phyloP scores from a whole-genome alignment of 2,329 filamentous ascomycete species.

The Alternaria atra region DNA sequence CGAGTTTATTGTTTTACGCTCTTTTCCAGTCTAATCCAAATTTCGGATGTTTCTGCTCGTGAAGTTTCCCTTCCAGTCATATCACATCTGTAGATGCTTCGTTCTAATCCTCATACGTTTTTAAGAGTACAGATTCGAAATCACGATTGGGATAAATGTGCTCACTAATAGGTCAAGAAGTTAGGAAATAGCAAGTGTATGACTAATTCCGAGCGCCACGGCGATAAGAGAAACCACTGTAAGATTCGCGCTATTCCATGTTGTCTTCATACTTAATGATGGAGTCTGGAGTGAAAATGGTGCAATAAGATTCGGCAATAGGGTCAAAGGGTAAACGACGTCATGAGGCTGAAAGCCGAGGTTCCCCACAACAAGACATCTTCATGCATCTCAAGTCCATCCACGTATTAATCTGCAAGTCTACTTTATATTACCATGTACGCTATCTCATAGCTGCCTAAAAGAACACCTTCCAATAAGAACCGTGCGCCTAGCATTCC shows the following conservation, averaged over 20 bases:
- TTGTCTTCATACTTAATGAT: too few relatives aligned
- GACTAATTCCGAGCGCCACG: neutral
- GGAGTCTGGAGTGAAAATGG: neutral
- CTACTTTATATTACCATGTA: neutral
- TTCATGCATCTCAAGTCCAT: neutral
- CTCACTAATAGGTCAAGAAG: neutral
- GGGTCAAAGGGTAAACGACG: slow-evolving; percentile 1
- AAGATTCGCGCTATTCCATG: neutral
- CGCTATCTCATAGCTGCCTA: neutral
- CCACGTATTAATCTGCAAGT: neutral
- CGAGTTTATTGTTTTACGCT: neutral
- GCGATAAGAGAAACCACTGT: neutral
- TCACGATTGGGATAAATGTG: neutral
- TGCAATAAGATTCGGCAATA: neutral
- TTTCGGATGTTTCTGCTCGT: neutral
- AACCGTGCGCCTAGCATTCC: neutral
- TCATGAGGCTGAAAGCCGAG: slow-evolving; percentile 6
- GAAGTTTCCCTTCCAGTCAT: neutral
- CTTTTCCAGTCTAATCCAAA: too few relatives aligned
- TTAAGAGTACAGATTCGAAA: neutral
- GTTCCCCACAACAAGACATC: slow-evolving; percentile 7
- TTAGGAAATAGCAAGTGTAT: neutral
- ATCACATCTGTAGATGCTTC: neutral
- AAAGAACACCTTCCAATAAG: neutral
- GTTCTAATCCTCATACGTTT: neutral